These are phyloP conservation scores for Prunella vulgaris DNA, from an alignment of 257 asterid species.

Conservation along the genomic window DNA sequence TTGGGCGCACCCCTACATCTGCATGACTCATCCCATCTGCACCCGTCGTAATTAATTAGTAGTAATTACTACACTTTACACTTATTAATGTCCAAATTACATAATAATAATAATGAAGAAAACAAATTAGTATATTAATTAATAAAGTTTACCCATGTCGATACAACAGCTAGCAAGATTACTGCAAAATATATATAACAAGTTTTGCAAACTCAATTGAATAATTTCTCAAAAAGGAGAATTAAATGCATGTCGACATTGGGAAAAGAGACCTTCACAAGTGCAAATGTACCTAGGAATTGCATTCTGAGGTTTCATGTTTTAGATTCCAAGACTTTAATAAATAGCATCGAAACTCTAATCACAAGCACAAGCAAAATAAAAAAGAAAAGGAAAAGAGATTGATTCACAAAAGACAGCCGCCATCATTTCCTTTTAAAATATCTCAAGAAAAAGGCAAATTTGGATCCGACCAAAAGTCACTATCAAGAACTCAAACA, in stretches of 20 bases:
- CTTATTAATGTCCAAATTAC: too few species aligned
- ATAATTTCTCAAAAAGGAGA: too few species aligned
- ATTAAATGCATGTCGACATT: not conserved
- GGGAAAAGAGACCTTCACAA: not conserved
- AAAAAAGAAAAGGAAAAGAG: not conserved
- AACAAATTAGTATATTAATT: too few species aligned
- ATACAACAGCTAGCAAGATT: too few species aligned
- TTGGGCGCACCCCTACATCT: conserved; percentile 55
- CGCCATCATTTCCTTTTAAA: not conserved
- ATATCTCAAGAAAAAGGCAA: not conserved
- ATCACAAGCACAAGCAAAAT: not conserved
- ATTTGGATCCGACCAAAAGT: conserved; percentile 5
- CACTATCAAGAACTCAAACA: conserved; percentile 5
- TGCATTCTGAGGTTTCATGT: not conserved
- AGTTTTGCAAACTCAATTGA: too few species aligned
- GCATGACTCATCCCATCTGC: conserved; percentile 64
- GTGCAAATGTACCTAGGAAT: conserved; percentile 15
- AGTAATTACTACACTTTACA: too few species aligned
- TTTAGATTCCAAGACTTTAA: conserved; percentile 13
- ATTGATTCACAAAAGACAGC: not conserved
- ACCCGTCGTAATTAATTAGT: too few species aligned
- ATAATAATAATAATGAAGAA: too few species aligned
- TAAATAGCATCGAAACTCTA: conserved; percentile 7
- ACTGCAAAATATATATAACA: too few species aligned
- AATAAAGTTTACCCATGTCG: too few species aligned